phyloP scores from a whole-genome alignment of 441 rosid species.

The Hura crepitans region DNA sequence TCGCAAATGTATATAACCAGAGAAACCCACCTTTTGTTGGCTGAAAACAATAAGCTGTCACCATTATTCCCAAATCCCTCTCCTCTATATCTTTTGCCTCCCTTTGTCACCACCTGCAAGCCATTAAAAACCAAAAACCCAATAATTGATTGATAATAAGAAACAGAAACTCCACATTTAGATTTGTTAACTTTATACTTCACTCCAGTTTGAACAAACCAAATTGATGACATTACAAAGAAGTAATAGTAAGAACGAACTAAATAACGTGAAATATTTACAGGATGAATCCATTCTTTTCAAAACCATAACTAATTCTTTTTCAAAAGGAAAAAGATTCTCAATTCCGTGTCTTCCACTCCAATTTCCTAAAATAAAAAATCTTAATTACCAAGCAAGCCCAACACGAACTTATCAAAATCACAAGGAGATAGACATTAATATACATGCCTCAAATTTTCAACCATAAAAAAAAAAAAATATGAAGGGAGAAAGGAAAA shows the following conservation, averaged over 20 bases:
- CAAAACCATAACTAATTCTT: background rate
- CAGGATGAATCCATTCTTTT: background rate
- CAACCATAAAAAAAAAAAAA: too few relatives aligned
- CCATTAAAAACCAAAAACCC: background rate
- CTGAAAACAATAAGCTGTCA: slow-evolving; percentile 22
- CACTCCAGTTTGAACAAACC: slow-evolving; percentile 3
- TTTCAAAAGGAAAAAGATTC: too few relatives aligned
- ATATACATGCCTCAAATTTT: too few relatives aligned
- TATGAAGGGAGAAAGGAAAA: background rate
- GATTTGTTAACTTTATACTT: background rate
- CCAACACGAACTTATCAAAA: background rate
- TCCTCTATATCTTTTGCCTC: slow-evolving; percentile 24
- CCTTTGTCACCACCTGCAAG: slow-evolving; percentile 39
- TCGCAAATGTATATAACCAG: background rate
- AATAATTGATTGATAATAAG: background rate
- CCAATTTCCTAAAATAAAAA: background rate
- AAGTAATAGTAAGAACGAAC: background rate
- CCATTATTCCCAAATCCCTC: slow-evolving; percentile 15
- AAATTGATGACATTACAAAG: background rate
- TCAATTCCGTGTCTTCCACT: background rate
- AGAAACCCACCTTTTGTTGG: slow-evolving; percentile 28
- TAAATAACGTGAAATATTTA: background rate
- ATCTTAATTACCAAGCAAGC: background rate
- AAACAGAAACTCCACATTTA: background rate
- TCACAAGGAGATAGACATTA: background rate